Conservation (phyloP, 495 filamentous ascomycete genomes). For the Podospora conica region DNA sequence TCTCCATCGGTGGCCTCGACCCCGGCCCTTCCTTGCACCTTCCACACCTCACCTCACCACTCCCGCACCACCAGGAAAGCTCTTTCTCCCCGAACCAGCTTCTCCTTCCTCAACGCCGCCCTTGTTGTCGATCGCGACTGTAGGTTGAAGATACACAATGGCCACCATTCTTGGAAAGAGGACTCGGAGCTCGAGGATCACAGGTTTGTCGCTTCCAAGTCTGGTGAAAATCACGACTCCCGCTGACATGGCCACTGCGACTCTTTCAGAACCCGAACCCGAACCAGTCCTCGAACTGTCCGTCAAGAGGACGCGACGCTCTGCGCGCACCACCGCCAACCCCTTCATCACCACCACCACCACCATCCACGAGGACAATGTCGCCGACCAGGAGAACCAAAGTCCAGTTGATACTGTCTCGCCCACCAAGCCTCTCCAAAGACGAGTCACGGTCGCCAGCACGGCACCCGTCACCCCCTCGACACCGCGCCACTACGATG, state of each 20-base stretch:
- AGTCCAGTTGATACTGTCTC: slow-evolving; percentile 19
- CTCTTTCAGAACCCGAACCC: background rate
- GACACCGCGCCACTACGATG: slow-evolving; percentile 53
- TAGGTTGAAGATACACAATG: slow-evolving; percentile 44
- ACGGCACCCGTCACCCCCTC: slow-evolving; percentile 56
- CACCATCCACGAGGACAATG: slow-evolving; percentile 28
- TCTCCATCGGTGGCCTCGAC: slow-evolving; percentile 5
- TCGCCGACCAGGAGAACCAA: slow-evolving; percentile 32
- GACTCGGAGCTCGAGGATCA: slow-evolving; percentile 47
- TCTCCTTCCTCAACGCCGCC: slow-evolving; percentile 10
- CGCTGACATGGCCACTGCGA: slow-evolving; percentile 20
- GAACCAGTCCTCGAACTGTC: slow-evolving; percentile 30
- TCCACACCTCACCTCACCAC: slow-evolving; percentile 5
- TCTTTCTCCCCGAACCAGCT: slow-evolving; percentile 16
- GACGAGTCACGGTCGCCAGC: slow-evolving; percentile 12
- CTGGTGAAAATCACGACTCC: slow-evolving; percentile 12
- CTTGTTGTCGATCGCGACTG: slow-evolving; percentile 17
- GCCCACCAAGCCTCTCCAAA: slow-evolving; percentile 23
- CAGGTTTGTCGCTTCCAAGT: slow-evolving; percentile 48
- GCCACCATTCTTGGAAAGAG: slow-evolving; percentile 68
- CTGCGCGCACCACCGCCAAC: slow-evolving; percentile 12
- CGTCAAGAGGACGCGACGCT: slow-evolving; percentile 58
- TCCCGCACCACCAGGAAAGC: background rate
- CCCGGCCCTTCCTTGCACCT: slow-evolving; percentile 12
- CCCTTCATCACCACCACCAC: slow-evolving; percentile 31